Percentiles rank a stretch among this genome's conserved stretches.
phyloP scores from a whole-genome alignment of 2,329 filamentous ascomycete species.

The Colletotrichum neosansevieriae region DNA sequence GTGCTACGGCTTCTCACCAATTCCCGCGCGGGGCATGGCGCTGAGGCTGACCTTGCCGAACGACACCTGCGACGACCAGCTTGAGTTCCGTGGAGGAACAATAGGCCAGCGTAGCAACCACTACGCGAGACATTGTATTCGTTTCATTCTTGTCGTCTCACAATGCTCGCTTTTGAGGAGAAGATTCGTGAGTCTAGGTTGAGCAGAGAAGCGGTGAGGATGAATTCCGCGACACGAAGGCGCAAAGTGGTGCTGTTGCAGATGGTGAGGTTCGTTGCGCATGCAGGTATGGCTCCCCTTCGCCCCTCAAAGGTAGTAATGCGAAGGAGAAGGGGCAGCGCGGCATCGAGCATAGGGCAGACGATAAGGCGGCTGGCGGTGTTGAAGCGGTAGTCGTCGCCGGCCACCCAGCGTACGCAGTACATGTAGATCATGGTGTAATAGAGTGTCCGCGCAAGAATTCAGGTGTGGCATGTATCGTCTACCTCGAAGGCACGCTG shows the following conservation, averaged over 20 bases:
- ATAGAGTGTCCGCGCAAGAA: constrained; percentile 1
- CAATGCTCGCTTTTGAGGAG: not conserved
- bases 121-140: constrained; percentile 35
- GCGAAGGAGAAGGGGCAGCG: constrained; percentile 29
- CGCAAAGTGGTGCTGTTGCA: constrained; percentile 14
- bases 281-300: constrained; percentile 8
- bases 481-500: constrained; percentile 15
- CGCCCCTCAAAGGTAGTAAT: not conserved
- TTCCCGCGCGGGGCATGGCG: constrained; percentile 34
- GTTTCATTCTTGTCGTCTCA: constrained; percentile 15
- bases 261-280: constrained; percentile 25
- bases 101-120: constrained; percentile 39
- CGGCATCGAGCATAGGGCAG: constrained; percentile 44
- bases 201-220: constrained; percentile 31
- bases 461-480: constrained; percentile 25
- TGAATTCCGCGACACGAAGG: constrained; percentile 8
- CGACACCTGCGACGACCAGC: constrained; percentile 8
- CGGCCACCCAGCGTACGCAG: constrained; percentile 6
- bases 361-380: constrained; percentile 23
- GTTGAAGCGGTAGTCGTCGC: constrained; percentile 18
- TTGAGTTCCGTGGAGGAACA: not conserved
- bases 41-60: constrained; percentile 32
- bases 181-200: constrained; percentile 2
- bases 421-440: constrained; percentile 7
- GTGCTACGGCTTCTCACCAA: constrained; percentile 18